These are phyloP conservation scores for Lasiodiplodia hormozganensis DNA, from an alignment of 2,329 filamentous ascomycete genomes.

Conservation along the genomic window DNA sequence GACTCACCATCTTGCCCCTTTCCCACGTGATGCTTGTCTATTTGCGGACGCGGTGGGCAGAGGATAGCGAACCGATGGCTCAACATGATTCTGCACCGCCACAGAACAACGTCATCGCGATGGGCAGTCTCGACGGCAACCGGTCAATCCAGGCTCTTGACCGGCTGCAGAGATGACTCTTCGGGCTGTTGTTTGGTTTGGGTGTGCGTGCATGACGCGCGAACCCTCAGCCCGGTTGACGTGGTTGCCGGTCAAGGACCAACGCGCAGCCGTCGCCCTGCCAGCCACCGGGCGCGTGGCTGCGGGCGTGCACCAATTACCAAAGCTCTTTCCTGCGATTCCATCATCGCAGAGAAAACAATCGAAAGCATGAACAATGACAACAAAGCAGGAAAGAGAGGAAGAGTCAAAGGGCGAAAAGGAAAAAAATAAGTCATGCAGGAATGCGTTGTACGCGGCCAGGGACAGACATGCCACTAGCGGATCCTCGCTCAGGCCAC, in stretches of 20 bases:
- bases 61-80: background rate
- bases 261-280: conserved; percentile 13
- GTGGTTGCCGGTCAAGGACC: conserved; percentile 6
- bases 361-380: conserved; percentile 17
- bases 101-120: conserved; percentile 20
- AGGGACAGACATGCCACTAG: conserved; percentile 19
- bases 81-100: conserved; percentile 17
- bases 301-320: background rate
- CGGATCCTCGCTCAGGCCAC: conserved; percentile 12
- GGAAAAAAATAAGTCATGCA: conserved; percentile 3
- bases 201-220: conserved; percentile 22
- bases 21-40: conserved; percentile 9
- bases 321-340: background rate
- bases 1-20: background rate
- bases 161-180: conserved; percentile 25
- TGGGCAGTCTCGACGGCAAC: conserved; percentile 17
- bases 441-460: conserved; percentile 17
- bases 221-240: conserved; percentile 22
- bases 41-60: conserved; percentile 2
- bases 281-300: conserved; percentile 17
- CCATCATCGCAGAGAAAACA: background rate
- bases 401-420: conserved; percentile 10
- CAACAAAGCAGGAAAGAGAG: conserved; percentile 1
- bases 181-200: conserved; percentile 20
- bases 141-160: conserved; percentile 20